Evolutionary conservation across 192 early-diverging fungal genomes (phyloP).

Genomic region (Podila verticillata): DNA sequence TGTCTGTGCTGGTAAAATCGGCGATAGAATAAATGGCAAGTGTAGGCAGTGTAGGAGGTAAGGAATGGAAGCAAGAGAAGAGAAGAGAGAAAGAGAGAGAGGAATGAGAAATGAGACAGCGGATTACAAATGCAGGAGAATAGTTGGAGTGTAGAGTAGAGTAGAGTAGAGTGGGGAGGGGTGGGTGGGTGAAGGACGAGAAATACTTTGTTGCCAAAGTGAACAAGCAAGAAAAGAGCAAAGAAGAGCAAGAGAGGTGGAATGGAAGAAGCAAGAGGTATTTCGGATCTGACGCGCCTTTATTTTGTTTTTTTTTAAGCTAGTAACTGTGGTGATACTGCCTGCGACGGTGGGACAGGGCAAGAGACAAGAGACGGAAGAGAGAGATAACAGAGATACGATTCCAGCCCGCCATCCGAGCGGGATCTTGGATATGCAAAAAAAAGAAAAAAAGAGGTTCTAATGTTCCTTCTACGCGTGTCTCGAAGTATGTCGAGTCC

Average conservation of each 20-base stretch:
- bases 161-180: neutral
- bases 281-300: neutral
- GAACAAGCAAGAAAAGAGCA: neutral
- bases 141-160: neutral
- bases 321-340: neutral
- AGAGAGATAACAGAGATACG: too few species aligned
- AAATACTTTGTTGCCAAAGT: neutral
- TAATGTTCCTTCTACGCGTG: too few species aligned
- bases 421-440: too few species aligned
- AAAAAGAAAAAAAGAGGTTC: too few species aligned
- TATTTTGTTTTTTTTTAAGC: too few species aligned
- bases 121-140: neutral
- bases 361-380: too few species aligned
- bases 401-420: too few species aligned
- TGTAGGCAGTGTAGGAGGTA: neutral
- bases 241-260: neutral
- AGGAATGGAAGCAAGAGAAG: neutral
- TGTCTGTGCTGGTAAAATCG: too few species aligned
- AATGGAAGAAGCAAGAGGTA: neutral
- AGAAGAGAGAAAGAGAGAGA: neutral
- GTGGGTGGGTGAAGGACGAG: neutral
- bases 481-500: too few species aligned
- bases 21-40: too few species aligned
- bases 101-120: neutral
- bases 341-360: neutral